Evolutionary conservation across 176 grass and related monocot genomes (phyloP).

Genomic region (Oryza brachyantha): DNA sequence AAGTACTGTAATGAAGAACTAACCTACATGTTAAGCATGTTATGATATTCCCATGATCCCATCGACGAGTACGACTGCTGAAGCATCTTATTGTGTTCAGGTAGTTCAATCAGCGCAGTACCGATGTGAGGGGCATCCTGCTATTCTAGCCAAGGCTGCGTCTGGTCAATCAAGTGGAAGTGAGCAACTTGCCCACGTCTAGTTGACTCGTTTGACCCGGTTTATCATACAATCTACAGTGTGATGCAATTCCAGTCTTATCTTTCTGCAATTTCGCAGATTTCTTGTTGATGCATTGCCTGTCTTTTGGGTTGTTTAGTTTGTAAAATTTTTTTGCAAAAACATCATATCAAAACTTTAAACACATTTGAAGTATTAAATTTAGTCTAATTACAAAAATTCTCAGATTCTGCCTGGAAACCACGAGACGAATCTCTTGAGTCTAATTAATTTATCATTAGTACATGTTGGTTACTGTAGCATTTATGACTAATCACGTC

Average conservation of each 20-base stretch:
- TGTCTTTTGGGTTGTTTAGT: too few relatives aligned
- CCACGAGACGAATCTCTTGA: too few relatives aligned
- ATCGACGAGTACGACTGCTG: neutral
- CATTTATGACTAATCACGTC: too few relatives aligned
- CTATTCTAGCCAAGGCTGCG: neutral
- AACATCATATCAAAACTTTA: too few relatives aligned
- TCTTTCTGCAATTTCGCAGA: neutral
- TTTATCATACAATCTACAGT: neutral
- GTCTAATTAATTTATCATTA: too few relatives aligned
- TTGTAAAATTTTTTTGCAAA: too few relatives aligned
- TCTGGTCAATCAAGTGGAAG: neutral
- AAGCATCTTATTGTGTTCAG: conserved; percentile 33
- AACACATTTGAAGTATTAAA: too few relatives aligned
- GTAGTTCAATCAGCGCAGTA: conserved; percentile 6
- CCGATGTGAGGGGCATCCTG: neutral
- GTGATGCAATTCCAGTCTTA: neutral
- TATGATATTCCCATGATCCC: neutral
- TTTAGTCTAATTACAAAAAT: too few relatives aligned
- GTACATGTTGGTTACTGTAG: too few relatives aligned
- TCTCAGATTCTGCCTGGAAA: too few relatives aligned
- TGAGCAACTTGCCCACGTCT: conserved; percentile 25
- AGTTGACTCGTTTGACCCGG: conserved; percentile 8
- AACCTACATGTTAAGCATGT: conserved; percentile 12
- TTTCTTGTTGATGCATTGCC: neutral
- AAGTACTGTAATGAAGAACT: neutral